A percentile compares a stretch with the other conserved stretches of the same genome.
phyloP scores from a whole-genome alignment of 345 rosid species.

The Kandelia obovata region DNA sequence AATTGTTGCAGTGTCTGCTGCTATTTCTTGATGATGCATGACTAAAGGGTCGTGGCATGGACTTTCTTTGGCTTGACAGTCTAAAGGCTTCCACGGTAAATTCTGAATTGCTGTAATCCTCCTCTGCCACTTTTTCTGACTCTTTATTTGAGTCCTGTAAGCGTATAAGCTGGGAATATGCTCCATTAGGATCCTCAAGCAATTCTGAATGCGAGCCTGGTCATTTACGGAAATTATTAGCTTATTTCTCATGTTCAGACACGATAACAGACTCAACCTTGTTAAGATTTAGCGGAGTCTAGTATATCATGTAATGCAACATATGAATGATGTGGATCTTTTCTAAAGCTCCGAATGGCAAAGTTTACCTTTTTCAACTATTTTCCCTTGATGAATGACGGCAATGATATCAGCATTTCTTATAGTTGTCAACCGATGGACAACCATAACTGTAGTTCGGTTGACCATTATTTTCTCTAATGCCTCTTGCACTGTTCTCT shows the following conservation, averaged over 20 bases:
- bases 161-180: constrained; percentile 69
- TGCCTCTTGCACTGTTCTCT: constrained; percentile 48
- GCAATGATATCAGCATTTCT: constrained; percentile 31
- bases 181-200: constrained; percentile 62
- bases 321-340: neutral
- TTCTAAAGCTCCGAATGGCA: neutral
- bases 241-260: neutral
- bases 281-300: no score
- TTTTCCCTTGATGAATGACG: constrained; percentile 41
- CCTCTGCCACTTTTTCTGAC: constrained; percentile 20
- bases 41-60: constrained; percentile 15
- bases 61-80: constrained; percentile 23
- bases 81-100: constrained; percentile 12
- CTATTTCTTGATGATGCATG: constrained; percentile 25
- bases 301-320: neutral
- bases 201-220: constrained; percentile 61
- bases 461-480: constrained; percentile 39
- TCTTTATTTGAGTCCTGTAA: constrained; percentile 54
- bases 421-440: constrained; percentile 43
- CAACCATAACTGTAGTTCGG: constrained; percentile 48
- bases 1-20: constrained; percentile 1
- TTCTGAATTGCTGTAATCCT: constrained; percentile 14
- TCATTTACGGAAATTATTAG: neutral
- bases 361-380: constrained; percentile 35
- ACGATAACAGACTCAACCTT: no score